Base-by-base conservation (phyloP, 768 basidiomycete species). In the Russula ochroleuca region DNA sequence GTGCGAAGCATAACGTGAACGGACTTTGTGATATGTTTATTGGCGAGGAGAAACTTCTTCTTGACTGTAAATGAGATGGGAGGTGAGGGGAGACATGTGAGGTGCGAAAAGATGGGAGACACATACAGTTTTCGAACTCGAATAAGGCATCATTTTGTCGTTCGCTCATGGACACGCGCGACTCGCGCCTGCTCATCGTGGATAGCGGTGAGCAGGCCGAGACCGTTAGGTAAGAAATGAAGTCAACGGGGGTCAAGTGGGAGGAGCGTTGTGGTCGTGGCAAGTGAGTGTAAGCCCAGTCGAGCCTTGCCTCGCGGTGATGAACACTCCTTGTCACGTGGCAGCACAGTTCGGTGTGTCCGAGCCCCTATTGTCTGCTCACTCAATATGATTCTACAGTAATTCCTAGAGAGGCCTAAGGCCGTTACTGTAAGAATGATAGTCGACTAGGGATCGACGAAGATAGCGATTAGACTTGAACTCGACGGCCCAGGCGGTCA, bases 11-110 rank as follows among this genome's bases (percentile, higher is more conserved):
- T 25, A 55, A 35, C n/a, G 57, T 54, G 57, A 59, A 60, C 33
- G 17, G 19, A 92, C 90, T 92, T 93, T 28, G 91, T 92, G 72
- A 93, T 93, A 76, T 92, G 91, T 75, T 92, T 92, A 77, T 93
- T 93, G 62, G 90, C 90, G 64, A 92, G 85, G 23, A 93, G 80
- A 70, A 92, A 92, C 78, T 91, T 92, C 85, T 90, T 91, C 85
- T 92, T 92, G 80, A 92, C 91, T 93, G 72, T 48, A 60, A 67
- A 75, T 67, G 72, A 74, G 74, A 79, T 38, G 35, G 74, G 71
- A 55, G 21, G 66, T 72, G 53, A 72, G 61, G 21, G 31, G 21
- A 17, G 13, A 41, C 57, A 43, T 59, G 45, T 70, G 69, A 72
- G 63, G 71, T 69, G 62, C 65, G 71, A 67, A 73, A 72, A 62